Base-by-base conservation (phyloP, 371 early-diverging fungal species). In the Globomyces sp. region DNA sequence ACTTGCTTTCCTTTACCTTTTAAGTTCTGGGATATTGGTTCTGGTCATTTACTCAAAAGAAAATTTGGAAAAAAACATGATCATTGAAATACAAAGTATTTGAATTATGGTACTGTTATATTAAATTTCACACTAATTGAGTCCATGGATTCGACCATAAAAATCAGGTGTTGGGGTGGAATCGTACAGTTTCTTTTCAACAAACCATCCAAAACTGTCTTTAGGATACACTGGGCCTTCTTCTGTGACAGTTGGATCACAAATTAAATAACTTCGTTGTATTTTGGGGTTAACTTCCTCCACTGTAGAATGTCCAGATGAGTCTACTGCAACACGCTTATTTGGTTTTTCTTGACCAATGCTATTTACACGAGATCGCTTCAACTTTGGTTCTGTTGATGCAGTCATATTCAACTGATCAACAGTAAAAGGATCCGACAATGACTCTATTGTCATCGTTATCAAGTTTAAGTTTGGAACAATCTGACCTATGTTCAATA, bases 201-300 rank as follows among this genome's bases (percentile, higher is more conserved):
- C 40, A 24, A 34, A 39, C 4, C 6, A 39, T 5, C 55, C 55
- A 39, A 55, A 39, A 4, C 11, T 37, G 2, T 40, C 55, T 9
- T 55, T 40, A 39, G 55, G 55, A 4, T 6, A 55, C 40, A 39
- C 40, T 40, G 36, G 36, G 36, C 40, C 40, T 55, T 55, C 40
- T 10, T 3, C 55, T 39, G 24, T 24, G 0, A 55, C 10, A 1
- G 0, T 4, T 39, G 55, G 55, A 55, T 55, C 55, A n/a, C 55
- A 55, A 39, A 55, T 39, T 40, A 55, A 39, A n/a, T 55, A 55
- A 40, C 55, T 55, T 1, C 40, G 55, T n/a, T 55, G 55, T 40
- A 55, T 55, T 36, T 40, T 36, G 40, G 2, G 36, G 39, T 39
- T 55, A 39, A 36, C 40, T 37, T 55, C 55, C 40, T 55, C 55